A percentile compares a stretch with the other conserved stretches of the same genome.
phyloP scores from a whole-genome alignment of 2,329 filamentous ascomycete genomes.

The Hymenoscyphus fructigenus region DNA sequence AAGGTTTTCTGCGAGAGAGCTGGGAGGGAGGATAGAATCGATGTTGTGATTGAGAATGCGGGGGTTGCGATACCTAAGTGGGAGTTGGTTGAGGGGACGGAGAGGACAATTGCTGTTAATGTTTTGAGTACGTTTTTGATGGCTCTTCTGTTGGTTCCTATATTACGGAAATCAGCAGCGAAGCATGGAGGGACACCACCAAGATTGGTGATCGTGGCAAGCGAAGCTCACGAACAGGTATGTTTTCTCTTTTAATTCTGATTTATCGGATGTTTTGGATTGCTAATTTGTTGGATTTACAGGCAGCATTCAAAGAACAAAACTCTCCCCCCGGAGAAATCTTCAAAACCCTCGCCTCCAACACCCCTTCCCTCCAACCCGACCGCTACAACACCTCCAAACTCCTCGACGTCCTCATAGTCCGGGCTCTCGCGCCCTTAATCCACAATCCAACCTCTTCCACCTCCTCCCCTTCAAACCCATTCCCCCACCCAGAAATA shows the following conservation, averaged over 20 bases:
- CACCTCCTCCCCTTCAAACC: conserved; percentile 12
- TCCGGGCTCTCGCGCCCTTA: conserved; percentile 35
- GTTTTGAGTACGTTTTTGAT: conserved; percentile 25
- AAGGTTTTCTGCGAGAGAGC: conserved; percentile 8
- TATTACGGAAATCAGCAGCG: conserved; percentile 7
- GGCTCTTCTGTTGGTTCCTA: conserved; percentile 22
- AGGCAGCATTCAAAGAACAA: conserved; percentile 33
- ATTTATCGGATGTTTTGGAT: conserved; percentile 17
- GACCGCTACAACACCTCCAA: conserved; percentile 38
- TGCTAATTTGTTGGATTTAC: not conserved
- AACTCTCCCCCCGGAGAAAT: conserved; percentile 17
- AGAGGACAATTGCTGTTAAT: conserved; percentile 27
- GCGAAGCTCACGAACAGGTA: conserved; percentile 18
- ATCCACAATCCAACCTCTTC: conserved; percentile 13
- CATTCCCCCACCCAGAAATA: conserved; percentile 28
- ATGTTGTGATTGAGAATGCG: conserved; percentile 44
- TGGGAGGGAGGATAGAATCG: conserved; percentile 37
- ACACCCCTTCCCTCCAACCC: conserved; percentile 25
- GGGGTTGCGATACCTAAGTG: conserved; percentile 18
- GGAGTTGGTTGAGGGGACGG: conserved; percentile 21
- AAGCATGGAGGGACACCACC: conserved; percentile 3
- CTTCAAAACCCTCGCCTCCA: conserved; percentile 24
- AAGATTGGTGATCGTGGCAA: conserved; percentile 16
- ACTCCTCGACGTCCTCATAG: conserved; percentile 36
- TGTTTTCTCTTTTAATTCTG: conserved; percentile 19